phyloP scores from a whole-genome alignment of 2,329 filamentous ascomycete genomes.

The Fusarium illudens region DNA sequence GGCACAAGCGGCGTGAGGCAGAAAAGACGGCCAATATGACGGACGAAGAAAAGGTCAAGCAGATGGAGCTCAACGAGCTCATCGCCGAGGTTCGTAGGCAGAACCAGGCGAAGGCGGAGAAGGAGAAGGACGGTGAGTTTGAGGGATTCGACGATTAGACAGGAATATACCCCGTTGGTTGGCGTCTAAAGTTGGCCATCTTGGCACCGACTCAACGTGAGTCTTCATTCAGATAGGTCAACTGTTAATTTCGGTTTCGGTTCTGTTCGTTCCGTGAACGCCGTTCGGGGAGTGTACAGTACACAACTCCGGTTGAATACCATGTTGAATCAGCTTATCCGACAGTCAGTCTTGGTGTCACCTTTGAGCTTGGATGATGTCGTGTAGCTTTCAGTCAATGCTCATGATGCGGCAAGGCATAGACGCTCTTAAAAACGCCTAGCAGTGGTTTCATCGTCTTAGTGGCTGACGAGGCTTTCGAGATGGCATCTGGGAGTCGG shows the following conservation, averaged over 20 bases:
- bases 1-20: slow-evolving; percentile 69
- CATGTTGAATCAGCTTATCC: no score
- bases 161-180: slow-evolving; percentile 40
- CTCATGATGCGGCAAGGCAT: not conserved
- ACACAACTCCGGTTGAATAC: no score
- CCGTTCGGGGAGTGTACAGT: not conserved
- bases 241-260: not conserved
- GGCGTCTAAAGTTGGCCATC: not conserved
- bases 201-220: not conserved
- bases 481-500: not conserved
- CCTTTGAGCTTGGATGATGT: not conserved
- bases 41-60: slow-evolving; percentile 71
- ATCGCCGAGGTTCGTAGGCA: slow-evolving; percentile 69
- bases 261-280: not conserved
- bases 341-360: not conserved
- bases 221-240: not conserved
- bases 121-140: slow-evolving; percentile 62
- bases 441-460: not conserved
- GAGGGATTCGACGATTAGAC: slow-evolving; percentile 64
- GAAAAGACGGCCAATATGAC: slow-evolving; percentile 71
- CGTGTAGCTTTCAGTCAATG: no score
- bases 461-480: not conserved
- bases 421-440: not conserved
- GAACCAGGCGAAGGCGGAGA: slow-evolving; percentile 57
- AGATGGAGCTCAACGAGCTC: slow-evolving; percentile 70